Evolutionary conservation across 495 filamentous ascomycete genomes (phyloP).

Genomic region (Podospora tetraspora): DNA sequence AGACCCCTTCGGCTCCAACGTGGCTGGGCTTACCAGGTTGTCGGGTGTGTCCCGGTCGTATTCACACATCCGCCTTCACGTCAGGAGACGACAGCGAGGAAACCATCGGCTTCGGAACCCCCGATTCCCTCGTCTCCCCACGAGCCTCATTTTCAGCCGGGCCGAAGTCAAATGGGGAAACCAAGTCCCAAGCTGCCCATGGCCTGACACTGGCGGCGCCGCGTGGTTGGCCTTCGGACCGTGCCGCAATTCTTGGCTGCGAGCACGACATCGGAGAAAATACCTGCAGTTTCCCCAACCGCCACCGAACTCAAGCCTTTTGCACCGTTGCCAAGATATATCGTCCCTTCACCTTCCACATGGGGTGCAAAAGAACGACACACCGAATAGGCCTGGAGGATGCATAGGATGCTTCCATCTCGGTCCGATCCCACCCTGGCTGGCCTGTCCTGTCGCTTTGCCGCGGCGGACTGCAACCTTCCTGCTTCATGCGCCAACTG

Average conservation of each 20-base stretch:
- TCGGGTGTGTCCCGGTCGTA: background rate
- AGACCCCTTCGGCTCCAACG: background rate
- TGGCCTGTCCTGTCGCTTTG: background rate
- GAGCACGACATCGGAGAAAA: slow-evolving; percentile 32
- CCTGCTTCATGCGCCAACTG: background rate
- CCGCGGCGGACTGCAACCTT: background rate
- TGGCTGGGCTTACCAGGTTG: background rate
- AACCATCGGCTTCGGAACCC: background rate
- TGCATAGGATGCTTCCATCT: background rate
- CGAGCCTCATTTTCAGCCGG: background rate
- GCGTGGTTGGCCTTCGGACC: slow-evolving; percentile 6
- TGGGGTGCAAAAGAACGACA: background rate
- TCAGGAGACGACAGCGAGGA: background rate
- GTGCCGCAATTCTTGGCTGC: slow-evolving; percentile 29
- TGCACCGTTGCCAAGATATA: slow-evolving; percentile 12
- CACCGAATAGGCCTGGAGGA: background rate
- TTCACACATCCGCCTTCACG: background rate
- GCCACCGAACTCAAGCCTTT: slow-evolving; percentile 3
- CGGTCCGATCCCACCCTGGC: background rate
- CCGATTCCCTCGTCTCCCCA: background rate
- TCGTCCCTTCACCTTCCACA: slow-evolving; percentile 9
- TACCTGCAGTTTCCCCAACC: slow-evolving; percentile 9
- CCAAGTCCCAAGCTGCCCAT: background rate
- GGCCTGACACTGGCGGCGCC: background rate
- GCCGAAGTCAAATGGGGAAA: background rate